Conservation (phyloP, 140 eudicot species). For the Oenanthe javanica region DNA sequence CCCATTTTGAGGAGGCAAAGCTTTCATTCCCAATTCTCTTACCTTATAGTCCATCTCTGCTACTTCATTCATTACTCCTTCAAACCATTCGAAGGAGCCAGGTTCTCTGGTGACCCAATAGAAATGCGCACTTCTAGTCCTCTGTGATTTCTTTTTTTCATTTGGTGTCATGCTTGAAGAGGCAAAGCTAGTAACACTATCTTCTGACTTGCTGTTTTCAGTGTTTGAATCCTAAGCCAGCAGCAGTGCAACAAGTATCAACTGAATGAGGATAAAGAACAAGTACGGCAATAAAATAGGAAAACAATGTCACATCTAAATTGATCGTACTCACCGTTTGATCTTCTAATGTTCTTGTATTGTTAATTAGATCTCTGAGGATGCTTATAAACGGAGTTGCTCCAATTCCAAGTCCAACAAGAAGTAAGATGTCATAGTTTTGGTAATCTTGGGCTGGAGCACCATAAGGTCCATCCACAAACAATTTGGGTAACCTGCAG, state of each 20-base stretch:
- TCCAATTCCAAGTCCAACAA: constrained; percentile 94
- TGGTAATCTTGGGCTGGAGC: constrained; percentile 98
- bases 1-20: too few relatives aligned
- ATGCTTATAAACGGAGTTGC: constrained; percentile 99
- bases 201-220: constrained; percentile 63
- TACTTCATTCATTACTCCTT: constrained; percentile 98
- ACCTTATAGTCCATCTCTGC: constrained; percentile 97
- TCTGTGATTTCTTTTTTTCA: constrained; percentile 53
- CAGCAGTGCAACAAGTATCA: constrained; percentile 17
- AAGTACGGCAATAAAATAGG: background rate
- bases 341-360: constrained; percentile 50
- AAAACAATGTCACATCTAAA: constrained; percentile 1
- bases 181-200: constrained; percentile 67
- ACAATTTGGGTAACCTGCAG: constrained; percentile 70
- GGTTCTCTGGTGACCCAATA: constrained; percentile 96
- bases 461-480: constrained; percentile 92
- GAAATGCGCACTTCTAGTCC: constrained; percentile 61
- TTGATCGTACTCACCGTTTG: constrained; percentile 26
- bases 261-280: background rate
- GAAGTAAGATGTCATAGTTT: constrained; percentile 85
- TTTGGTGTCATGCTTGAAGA: constrained; percentile 57
- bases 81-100: constrained; percentile 98
- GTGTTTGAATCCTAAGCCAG: constrained; percentile 70
- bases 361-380: constrained; percentile 78
- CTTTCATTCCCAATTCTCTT: background rate